A percentile compares a stretch with the other conserved stretches of the same genome.
These are phyloP conservation scores for Pharnaceum exiguum DNA, from an alignment of 148 eudicot genomes.

Conservation along the genomic window DNA sequence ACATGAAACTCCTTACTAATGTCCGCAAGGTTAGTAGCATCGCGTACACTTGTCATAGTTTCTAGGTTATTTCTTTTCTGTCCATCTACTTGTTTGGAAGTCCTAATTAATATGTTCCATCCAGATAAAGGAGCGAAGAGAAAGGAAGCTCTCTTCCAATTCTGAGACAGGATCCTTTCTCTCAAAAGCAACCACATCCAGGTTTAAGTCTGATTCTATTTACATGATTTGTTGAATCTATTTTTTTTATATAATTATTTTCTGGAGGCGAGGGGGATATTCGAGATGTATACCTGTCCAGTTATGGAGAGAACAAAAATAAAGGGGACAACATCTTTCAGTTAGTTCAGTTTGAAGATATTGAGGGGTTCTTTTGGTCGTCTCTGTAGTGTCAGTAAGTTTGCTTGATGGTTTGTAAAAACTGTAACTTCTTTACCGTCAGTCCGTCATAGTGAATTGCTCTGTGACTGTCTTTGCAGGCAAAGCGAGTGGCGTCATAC, in stretches of 20 bases:
- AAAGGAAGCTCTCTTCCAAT: constrained; percentile 47
- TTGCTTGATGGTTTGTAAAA: no score
- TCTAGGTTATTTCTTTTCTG: not conserved
- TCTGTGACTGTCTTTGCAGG: constrained; percentile 35
- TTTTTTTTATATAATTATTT: not conserved
- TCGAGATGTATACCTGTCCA: no score
- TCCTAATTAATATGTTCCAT: constrained; percentile 1
- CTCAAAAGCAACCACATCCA: constrained; percentile 89
- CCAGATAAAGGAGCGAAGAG: constrained; percentile 81
- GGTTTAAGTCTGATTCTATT: constrained; percentile 32
- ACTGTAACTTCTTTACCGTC: not conserved
- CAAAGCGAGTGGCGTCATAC: constrained; percentile 90
- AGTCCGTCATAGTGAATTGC: not conserved
- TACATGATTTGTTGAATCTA: not conserved
- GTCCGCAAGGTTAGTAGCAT: constrained; percentile 66
- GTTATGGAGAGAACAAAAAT: no score
- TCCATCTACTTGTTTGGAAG: not conserved
- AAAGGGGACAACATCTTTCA: no score
- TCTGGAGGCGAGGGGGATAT: no score
- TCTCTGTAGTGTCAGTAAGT: no score
- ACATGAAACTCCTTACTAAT: constrained; percentile 91
- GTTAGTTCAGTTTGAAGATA: no score
- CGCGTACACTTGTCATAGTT: not conserved
- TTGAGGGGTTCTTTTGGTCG: no score
- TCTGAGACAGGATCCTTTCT: constrained; percentile 52